Conservation (phyloP, 306 rosid genomes). For the Pyrus pyrifolia region DNA sequence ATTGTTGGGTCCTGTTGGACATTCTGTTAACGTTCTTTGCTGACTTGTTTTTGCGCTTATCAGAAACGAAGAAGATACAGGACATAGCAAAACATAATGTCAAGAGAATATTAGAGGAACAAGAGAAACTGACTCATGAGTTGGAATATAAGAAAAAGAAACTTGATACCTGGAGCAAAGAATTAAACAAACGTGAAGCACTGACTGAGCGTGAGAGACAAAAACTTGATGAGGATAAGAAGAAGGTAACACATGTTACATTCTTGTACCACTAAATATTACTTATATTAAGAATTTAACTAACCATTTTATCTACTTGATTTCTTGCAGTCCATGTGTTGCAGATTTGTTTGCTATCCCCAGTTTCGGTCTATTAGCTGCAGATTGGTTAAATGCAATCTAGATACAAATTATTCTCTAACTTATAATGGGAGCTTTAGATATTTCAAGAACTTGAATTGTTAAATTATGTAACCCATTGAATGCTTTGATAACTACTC, state of each 20-base stretch:
- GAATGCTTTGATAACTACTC: too few relatives aligned
- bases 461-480: too few relatives aligned
- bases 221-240: slow-evolving; percentile 81
- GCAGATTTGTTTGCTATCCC: too few relatives aligned
- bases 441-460: too few relatives aligned
- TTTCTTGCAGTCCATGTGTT: too few relatives aligned
- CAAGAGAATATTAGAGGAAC: slow-evolving; percentile 64
- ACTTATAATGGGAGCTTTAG: too few relatives aligned
- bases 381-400: too few relatives aligned
- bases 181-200: slow-evolving; percentile 79
- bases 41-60: not conserved
- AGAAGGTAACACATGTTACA: slow-evolving; percentile 46
- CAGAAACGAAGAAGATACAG: slow-evolving; percentile 81
- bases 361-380: too few relatives aligned
- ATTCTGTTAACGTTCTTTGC: not conserved
- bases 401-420: too few relatives aligned
- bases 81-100: slow-evolving; percentile 57
- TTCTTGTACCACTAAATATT: not conserved
- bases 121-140: slow-evolving; percentile 66
- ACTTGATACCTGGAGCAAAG: slow-evolving; percentile 81
- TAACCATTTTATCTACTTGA: too few relatives aligned
- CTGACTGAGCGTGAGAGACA: slow-evolving; percentile 78
- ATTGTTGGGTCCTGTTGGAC: not conserved
- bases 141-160: slow-evolving; percentile 67
- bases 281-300: too few relatives aligned